A percentile compares a stretch with the other conserved stretches of the same genome.
Evolutionary conservation across 1,284 basidiomycete genomes (phyloP).

Genomic region (Amylostereum areolatum): DNA sequence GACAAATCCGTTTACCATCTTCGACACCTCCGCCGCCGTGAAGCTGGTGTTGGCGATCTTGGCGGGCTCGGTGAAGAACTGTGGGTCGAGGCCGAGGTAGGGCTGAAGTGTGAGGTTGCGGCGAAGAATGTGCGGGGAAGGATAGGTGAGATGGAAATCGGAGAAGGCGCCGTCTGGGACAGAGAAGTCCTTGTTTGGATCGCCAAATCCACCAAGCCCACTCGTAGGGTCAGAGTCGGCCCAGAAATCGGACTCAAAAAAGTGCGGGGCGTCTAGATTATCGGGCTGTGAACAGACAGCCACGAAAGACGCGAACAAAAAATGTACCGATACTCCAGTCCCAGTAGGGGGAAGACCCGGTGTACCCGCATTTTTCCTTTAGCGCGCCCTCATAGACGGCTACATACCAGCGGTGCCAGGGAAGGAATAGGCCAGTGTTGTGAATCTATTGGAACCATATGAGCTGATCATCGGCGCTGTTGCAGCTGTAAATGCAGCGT

Average conservation of each 20-base stretch:
- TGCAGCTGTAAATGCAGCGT: neutral
- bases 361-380: slow-evolving; percentile 27
- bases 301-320: neutral
- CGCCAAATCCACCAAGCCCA: slow-evolving; percentile 32
- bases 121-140: slow-evolving; percentile 27
- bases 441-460: slow-evolving; percentile 23
- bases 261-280: slow-evolving; percentile 23
- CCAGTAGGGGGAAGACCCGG: slow-evolving; percentile 32
- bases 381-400: slow-evolving; percentile 25
- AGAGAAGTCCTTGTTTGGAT: slow-evolving; percentile 22
- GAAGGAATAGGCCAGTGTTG: slow-evolving; percentile 27
- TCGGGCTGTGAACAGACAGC: slow-evolving; percentile 14
- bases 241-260: slow-evolving; percentile 25
- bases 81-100: slow-evolving; percentile 14
- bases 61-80: slow-evolving; percentile 17
- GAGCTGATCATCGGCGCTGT: neutral
- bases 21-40: slow-evolving; percentile 19
- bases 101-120: slow-evolving; percentile 31
- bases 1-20: slow-evolving; percentile 21
- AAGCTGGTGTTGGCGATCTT: slow-evolving; percentile 25
- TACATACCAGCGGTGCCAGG: slow-evolving; percentile 34
- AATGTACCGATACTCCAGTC: slow-evolving; percentile 29
- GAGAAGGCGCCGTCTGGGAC: slow-evolving; percentile 28
- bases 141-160: slow-evolving; percentile 25
- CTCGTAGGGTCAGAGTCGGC: slow-evolving; percentile 21